Evolutionary conservation across 192 early-diverging fungal species (phyloP).

Genomic region (Gonapodya prolifera): DNA sequence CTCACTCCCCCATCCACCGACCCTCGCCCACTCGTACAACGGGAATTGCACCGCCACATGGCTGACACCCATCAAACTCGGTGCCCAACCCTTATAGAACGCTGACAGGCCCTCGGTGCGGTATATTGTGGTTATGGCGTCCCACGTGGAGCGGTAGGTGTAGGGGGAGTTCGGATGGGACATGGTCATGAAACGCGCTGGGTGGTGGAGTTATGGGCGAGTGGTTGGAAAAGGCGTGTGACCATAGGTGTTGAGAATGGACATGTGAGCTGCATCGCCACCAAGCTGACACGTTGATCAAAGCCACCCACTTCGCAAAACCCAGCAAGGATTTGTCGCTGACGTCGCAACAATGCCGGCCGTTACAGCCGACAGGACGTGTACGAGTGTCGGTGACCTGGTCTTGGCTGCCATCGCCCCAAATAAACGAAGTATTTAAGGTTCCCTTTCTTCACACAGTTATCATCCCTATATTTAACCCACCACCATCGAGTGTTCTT

Average conservation of each 20-base stretch:
- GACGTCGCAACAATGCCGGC: slow-evolving; percentile 66
- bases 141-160: slow-evolving; percentile 64
- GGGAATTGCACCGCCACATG: slow-evolving; percentile 95
- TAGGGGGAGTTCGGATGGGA: slow-evolving; percentile 40
- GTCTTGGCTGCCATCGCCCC: neutral
- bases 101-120: slow-evolving; percentile 69
- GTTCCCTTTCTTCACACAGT: neutral
- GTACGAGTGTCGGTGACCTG: slow-evolving; percentile 19
- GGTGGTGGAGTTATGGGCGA: too few relatives aligned
- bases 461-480: neutral
- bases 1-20: neutral
- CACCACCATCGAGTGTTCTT: neutral
- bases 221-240: neutral
- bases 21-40: slow-evolving; percentile 62
- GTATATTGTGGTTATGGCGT: slow-evolving; percentile 71
- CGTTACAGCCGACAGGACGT: slow-evolving; percentile 74
- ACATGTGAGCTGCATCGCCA: neutral
- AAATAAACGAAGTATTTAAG: neutral
- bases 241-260: neutral
- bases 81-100: slow-evolving; percentile 92
- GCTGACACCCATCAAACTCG: slow-evolving; percentile 79
- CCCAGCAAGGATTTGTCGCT: slow-evolving; percentile 83
- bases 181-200: neutral
- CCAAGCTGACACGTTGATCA: neutral
- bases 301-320: slow-evolving; percentile 53